phyloP scores from a whole-genome alignment of 1,284 basidiomycete species.

The Porogramme epimiltina region DNA sequence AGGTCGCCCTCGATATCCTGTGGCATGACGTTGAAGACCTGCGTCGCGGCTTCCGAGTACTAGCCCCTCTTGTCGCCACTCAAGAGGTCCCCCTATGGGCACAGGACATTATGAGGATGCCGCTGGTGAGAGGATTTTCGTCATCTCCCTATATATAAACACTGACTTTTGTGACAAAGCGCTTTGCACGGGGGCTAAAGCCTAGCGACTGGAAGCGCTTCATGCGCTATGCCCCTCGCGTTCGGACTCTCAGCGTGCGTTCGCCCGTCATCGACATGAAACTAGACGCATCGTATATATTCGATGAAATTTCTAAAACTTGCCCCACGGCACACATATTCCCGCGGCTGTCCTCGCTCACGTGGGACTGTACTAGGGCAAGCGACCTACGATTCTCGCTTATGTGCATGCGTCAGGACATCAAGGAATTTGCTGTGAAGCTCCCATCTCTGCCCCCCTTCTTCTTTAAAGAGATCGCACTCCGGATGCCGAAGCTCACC shows the following conservation, averaged over 20 bases:
- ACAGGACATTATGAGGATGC: too few relatives aligned
- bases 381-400: slow-evolving; percentile 37
- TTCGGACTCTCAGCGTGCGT: slow-evolving; percentile 38
- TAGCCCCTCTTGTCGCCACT: slow-evolving; percentile 46
- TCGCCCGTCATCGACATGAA: not conserved
- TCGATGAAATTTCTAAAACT: slow-evolving; percentile 58
- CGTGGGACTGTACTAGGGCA: slow-evolving; percentile 9
- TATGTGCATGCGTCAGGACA: slow-evolving; percentile 45
- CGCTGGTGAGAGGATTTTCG: too few relatives aligned
- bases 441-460: slow-evolving; percentile 31
- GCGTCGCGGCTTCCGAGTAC: slow-evolving; percentile 44
- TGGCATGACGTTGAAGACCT: slow-evolving; percentile 37
- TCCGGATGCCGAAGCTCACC: slow-evolving; percentile 53
- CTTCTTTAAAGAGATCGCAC: slow-evolving; percentile 51
- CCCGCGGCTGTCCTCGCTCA: slow-evolving; percentile 32
- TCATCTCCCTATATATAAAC: not conserved
- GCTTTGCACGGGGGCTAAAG: slow-evolving; percentile 46
- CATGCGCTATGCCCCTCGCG: slow-evolving; percentile 52
- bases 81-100: too few relatives aligned
- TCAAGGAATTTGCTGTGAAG: slow-evolving; percentile 35
- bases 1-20: slow-evolving; percentile 30
- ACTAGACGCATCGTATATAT: slow-evolving; percentile 28
- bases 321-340: slow-evolving; percentile 52
- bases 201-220: slow-evolving; percentile 60
- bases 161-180: slow-evolving; percentile 23